These are phyloP conservation scores for Chrysosporium keratinophilum DNA, from an alignment of 2,329 filamentous ascomycete genomes.

Conservation along the genomic window DNA sequence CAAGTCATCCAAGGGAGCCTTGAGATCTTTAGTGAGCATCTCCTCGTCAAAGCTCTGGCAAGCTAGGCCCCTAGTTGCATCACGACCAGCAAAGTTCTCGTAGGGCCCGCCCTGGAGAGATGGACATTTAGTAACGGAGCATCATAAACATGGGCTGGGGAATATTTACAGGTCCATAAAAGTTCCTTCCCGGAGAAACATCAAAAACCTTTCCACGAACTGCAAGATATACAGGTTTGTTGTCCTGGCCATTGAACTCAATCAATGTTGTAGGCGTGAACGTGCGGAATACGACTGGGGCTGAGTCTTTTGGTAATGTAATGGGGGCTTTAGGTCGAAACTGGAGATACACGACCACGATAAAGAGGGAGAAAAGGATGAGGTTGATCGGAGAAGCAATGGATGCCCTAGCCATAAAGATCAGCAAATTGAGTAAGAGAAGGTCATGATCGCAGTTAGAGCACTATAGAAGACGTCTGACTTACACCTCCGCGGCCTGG, in stretches of 20 bases:
- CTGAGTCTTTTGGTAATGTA: constrained; percentile 44
- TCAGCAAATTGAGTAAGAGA: not conserved
- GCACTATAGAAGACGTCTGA: not conserved
- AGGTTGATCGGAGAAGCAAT: constrained; percentile 53
- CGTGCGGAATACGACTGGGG: constrained; percentile 72
- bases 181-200: constrained; percentile 74
- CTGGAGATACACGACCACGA: constrained; percentile 48
- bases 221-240: constrained; percentile 73
- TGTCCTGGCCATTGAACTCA: constrained; percentile 68
- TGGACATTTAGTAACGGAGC: not conserved
- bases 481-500: constrained; percentile 16
- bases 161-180: constrained; percentile 64
- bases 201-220: constrained; percentile 88
- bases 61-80: constrained; percentile 79
- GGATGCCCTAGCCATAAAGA: constrained; percentile 36
- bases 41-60: constrained; percentile 88
- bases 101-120: constrained; percentile 63
- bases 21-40: constrained; percentile 85
- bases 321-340: constrained; percentile 45
- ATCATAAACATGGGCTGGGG: constrained; percentile 2
- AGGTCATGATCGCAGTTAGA: not conserved
- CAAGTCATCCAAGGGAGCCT: constrained; percentile 69
- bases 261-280: constrained; percentile 78
- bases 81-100: constrained; percentile 87
- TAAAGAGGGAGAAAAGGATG: constrained; percentile 49